These are phyloP conservation scores for Lecanosticta acicola DNA, from an alignment of 2,329 filamentous ascomycete species.

Conservation along the genomic window DNA sequence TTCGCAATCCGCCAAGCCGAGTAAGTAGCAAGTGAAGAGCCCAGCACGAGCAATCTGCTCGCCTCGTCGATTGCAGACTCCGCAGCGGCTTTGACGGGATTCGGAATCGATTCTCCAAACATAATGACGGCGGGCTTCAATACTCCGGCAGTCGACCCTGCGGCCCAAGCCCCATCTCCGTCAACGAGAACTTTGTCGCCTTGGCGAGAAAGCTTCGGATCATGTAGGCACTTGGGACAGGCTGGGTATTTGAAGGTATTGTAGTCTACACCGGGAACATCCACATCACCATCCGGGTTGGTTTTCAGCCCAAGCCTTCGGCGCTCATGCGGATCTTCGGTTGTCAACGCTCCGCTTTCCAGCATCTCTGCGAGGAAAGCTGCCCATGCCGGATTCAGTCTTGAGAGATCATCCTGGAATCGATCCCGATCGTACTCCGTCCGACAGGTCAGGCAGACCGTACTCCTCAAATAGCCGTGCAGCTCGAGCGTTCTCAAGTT, in stretches of 20 bases:
- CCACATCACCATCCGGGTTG: constrained; percentile 93
- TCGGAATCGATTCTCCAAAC: constrained; percentile 85
- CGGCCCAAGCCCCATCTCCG: constrained; percentile 69
- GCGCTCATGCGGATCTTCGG: constrained; percentile 68
- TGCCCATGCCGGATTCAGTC: constrained; percentile 81
- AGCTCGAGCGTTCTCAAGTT: constrained; percentile 71
- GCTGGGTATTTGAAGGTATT: constrained; percentile 85
- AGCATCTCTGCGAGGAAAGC: constrained; percentile 68
- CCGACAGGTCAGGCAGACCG: constrained; percentile 74
- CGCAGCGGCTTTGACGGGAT: constrained; percentile 64
- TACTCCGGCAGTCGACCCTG: constrained; percentile 57
- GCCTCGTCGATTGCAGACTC: constrained; percentile 75
- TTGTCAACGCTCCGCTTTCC: constrained; percentile 67
- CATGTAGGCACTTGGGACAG: constrained; percentile 70
- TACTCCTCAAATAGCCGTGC: constrained; percentile 80
- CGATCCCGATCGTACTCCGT: constrained; percentile 62
- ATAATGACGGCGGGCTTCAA: constrained; percentile 91
- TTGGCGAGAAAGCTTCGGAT: constrained; percentile 43
- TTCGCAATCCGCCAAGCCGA: constrained; percentile 89
- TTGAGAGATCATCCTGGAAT: constrained; percentile 71
- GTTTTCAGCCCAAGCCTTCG: constrained; percentile 65
- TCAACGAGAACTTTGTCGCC: constrained; percentile 65
- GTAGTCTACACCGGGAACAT: constrained; percentile 81
- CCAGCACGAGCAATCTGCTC: constrained; percentile 69
- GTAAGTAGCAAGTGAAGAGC: constrained; percentile 89